Evolutionary conservation across 192 early-diverging fungal genomes (phyloP).

Genomic region (Fimicolochytrium jonesii): DNA sequence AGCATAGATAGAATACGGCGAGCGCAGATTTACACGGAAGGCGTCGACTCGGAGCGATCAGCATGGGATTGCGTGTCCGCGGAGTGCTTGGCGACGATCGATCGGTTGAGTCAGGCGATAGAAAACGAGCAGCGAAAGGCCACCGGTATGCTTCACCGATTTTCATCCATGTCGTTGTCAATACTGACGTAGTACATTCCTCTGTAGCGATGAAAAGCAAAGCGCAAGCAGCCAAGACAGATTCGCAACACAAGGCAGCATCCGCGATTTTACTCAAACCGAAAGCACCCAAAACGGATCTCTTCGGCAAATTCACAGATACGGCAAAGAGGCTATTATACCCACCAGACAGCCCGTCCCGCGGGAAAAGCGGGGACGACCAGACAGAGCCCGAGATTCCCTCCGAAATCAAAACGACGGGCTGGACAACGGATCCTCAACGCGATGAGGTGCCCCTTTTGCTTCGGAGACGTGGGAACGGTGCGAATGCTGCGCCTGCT

Average conservation of each 20-base stretch:
- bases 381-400: background rate
- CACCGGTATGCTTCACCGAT: too few species aligned
- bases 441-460: background rate
- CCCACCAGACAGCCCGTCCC: conserved; percentile 5
- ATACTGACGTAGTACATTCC: too few species aligned
- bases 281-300: background rate
- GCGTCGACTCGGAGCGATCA: background rate
- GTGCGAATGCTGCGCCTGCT: too few species aligned
- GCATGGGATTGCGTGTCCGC: conserved; percentile 1
- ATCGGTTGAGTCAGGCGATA: background rate
- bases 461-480: background rate
- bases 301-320: background rate
- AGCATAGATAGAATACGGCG: background rate
- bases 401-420: background rate
- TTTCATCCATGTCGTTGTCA: too few species aligned
- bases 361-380: background rate
- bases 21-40: conserved; percentile 1
- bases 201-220: too few species aligned
- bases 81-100: conserved; percentile 6
- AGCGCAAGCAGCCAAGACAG: background rate
- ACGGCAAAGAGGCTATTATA: background rate
- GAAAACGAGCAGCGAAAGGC: conserved; percentile 10
- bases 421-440: background rate
- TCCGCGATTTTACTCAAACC: background rate
- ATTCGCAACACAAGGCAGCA: background rate